phyloP scores from a whole-genome alignment of 1,284 basidiomycete species.

The Apiotrichum siamense region DNA sequence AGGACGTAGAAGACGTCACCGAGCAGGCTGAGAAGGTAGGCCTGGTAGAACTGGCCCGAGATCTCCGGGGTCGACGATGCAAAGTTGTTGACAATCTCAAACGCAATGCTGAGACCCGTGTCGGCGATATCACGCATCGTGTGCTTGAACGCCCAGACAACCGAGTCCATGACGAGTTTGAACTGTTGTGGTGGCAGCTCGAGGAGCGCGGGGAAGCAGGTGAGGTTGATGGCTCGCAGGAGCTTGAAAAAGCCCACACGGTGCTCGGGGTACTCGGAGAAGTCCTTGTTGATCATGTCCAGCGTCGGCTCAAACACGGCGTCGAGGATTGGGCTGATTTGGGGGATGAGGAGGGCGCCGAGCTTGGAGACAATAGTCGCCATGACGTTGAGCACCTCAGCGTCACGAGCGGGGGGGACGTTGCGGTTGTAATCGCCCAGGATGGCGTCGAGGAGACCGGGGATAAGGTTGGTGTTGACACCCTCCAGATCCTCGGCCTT shows the following conservation, averaged over 20 bases:
- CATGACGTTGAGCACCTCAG: conserved; percentile 97
- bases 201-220: conserved; percentile 93
- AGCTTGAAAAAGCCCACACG: conserved; percentile 97
- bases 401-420: conserved; percentile 87
- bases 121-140: conserved; percentile 99
- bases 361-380: conserved; percentile 87
- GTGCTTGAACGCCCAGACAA: conserved; percentile 99
- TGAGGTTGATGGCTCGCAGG: conserved; percentile 82
- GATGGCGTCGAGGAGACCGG: conserved; percentile 91
- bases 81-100: conserved; percentile 96
- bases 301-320: conserved; percentile 97
- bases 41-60: conserved; percentile 76
- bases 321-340: conserved; percentile 93
- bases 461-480: conserved; percentile 88
- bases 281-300: conserved; percentile 99
- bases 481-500: conserved; percentile 93
- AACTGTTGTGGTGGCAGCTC: conserved; percentile 85
- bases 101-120: conserved; percentile 83
- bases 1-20: conserved; percentile 98
- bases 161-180: conserved; percentile 97
- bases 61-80: conserved; percentile 71
- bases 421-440: conserved; percentile 95
- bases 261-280: conserved; percentile 96
- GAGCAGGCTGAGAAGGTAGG: conserved; percentile 87
- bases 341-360: conserved; percentile 79